Evolutionary conservation across 441 rosid genomes (phyloP).

Genomic region (Theobroma grandiflorum): DNA sequence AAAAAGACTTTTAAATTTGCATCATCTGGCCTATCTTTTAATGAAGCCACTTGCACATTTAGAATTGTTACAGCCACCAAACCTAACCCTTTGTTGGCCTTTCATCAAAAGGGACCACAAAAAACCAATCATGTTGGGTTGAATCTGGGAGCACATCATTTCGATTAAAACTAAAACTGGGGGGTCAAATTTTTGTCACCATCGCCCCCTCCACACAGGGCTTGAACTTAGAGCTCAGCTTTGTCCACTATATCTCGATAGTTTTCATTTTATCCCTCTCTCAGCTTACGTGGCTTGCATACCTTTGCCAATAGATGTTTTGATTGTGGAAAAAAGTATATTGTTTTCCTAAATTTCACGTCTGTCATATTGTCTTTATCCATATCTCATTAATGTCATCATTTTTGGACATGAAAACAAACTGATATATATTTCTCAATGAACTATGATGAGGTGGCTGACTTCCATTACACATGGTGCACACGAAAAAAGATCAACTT

Average conservation of each 20-base stretch:
- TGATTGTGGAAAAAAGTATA: too few relatives aligned
- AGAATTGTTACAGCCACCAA: constrained; percentile 18
- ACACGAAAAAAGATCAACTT: constrained; percentile 26
- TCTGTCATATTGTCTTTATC: constrained; percentile 25
- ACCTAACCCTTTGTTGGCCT: constrained; percentile 12
- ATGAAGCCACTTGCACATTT: constrained; percentile 28
- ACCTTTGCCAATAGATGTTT: not conserved
- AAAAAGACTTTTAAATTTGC: not conserved
- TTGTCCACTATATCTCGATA: not conserved
- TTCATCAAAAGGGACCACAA: constrained; percentile 32
- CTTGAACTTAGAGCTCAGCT: not conserved
- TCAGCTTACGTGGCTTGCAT: constrained; percentile 23
- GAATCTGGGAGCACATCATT: constrained; percentile 6
- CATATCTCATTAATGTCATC: constrained; percentile 13
- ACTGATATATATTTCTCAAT: not conserved
- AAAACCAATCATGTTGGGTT: constrained; percentile 30
- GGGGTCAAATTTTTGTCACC: constrained; percentile 16
- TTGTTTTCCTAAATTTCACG: not conserved
- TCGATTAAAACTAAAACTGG: not conserved
- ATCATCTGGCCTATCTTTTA: not conserved
- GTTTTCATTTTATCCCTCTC: constrained; percentile 18
- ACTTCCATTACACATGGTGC: constrained; percentile 40
- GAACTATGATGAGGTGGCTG: constrained; percentile 14
- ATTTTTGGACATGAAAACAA: constrained; percentile 25
- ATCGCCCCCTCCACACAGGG: constrained; percentile 23